These are phyloP conservation scores for Fusarium poae DNA, from an alignment of 2,329 filamentous ascomycete genomes.

Conservation along the genomic window DNA sequence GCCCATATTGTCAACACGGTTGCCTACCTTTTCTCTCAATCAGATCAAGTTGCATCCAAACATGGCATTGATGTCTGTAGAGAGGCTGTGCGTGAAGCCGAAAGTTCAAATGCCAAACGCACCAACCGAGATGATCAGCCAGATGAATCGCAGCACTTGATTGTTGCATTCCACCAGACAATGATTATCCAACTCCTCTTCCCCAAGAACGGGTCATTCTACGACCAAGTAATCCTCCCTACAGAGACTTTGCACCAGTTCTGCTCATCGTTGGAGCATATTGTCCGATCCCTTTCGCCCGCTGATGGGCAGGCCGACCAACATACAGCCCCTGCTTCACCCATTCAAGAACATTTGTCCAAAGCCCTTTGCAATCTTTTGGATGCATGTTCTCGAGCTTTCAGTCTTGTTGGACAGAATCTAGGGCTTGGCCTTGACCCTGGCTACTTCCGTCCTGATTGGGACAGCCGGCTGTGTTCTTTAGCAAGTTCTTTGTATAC, in stretches of 20 bases:
- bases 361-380: slow-evolving; percentile 50
- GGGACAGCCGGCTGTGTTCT: slow-evolving; percentile 44
- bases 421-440: slow-evolving; percentile 37
- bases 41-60: slow-evolving; percentile 44
- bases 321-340: slow-evolving; percentile 32
- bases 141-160: slow-evolving; percentile 44
- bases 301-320: slow-evolving; percentile 42
- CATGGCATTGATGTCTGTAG: slow-evolving; percentile 44
- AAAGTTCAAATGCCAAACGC: slow-evolving; percentile 41
- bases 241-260: slow-evolving; percentile 49
- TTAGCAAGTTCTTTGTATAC: slow-evolving; percentile 48
- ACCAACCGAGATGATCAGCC: slow-evolving; percentile 25
- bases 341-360: slow-evolving; percentile 47
- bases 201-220: slow-evolving; percentile 38
- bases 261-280: slow-evolving; percentile 49
- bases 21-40: slow-evolving; percentile 47
- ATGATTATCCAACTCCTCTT: slow-evolving; percentile 54
- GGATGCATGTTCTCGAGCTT: slow-evolving; percentile 51
- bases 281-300: slow-evolving; percentile 45
- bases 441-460: slow-evolving; percentile 39
- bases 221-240: slow-evolving; percentile 37
- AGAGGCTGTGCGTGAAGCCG: slow-evolving; percentile 49
- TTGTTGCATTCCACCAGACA: slow-evolving; percentile 52
- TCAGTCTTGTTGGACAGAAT: slow-evolving; percentile 45
- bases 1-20: slow-evolving; percentile 52